These are phyloP conservation scores for Climacium dendroides DNA, from an alignment of 225 moss, liverwort and hornwort species.

Conservation along the genomic window DNA sequence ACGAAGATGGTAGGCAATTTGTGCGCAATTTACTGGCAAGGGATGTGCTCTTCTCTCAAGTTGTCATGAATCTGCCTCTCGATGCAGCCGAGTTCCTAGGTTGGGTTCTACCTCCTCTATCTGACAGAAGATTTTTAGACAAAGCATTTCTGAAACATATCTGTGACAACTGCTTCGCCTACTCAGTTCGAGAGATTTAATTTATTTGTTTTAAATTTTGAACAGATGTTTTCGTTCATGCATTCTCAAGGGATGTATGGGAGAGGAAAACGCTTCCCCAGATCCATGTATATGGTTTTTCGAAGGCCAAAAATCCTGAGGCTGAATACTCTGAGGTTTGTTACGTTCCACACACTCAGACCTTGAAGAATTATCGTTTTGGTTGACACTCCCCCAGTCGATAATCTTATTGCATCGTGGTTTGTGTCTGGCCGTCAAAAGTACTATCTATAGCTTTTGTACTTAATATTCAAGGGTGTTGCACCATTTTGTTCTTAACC, in stretches of 20 bases:
- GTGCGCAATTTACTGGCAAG: slow-evolving; percentile 33
- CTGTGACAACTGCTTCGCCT: not conserved
- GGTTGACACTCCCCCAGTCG: not conserved
- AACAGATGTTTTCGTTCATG: slow-evolving; percentile 63
- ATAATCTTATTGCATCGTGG: not conserved
- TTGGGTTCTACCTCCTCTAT: not conserved
- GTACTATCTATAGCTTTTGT: not conserved
- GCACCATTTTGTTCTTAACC: not conserved
- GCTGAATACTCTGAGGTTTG: slow-evolving; percentile 56
- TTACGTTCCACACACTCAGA: not conserved
- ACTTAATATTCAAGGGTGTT: not conserved
- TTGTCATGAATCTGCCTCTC: slow-evolving; percentile 79
- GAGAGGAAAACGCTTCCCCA: slow-evolving; percentile 29
- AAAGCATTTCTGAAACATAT: not conserved
- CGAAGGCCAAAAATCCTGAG: slow-evolving; percentile 41
- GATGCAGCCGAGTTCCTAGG: slow-evolving; percentile 67
- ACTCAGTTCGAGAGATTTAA: not conserved
- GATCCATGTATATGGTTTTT: slow-evolving; percentile 75
- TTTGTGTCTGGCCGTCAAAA: not conserved
- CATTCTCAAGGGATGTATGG: slow-evolving; percentile 54
- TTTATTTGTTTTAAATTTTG: not conserved
- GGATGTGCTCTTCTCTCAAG: slow-evolving; percentile 49
- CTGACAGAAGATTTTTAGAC: not conserved
- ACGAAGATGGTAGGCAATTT: slow-evolving; percentile 53
- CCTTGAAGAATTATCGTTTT: not conserved